A percentile compares a stretch with the other conserved stretches of the same genome.
Evolutionary conservation across 2,329 filamentous ascomycete genomes (phyloP).

Genomic region (Talaromyces sp.): DNA sequence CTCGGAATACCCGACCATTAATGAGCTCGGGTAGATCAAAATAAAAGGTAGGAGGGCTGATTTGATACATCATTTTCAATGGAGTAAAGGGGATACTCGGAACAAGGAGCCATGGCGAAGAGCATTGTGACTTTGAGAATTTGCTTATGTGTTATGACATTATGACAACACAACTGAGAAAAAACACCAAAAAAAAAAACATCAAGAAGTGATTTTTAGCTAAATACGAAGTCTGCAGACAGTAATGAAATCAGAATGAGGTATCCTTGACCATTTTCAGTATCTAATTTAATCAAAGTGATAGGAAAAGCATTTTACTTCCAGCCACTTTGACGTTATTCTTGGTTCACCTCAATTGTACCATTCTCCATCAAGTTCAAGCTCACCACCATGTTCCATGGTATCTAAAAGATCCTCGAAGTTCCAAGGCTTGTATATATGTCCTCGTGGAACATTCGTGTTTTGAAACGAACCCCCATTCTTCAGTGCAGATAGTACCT

Average conservation of each 20-base stretch:
- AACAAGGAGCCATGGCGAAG: not conserved
- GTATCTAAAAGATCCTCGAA: conserved; percentile 21
- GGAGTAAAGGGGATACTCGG: not conserved
- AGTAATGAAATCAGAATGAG: not conserved
- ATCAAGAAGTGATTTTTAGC: not conserved
- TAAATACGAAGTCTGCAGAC: not conserved
- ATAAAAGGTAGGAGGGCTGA: no score
- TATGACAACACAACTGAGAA: not conserved
- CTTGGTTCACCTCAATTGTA: not conserved
- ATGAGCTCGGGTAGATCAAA: not conserved
- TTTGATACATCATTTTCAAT: not conserved
- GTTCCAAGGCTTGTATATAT: conserved; percentile 30
- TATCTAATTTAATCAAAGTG: no score
- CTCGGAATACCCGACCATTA: not conserved
- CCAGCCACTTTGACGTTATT: not conserved
- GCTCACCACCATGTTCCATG: conserved; percentile 7
- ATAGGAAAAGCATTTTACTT: not conserved
- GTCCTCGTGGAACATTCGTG: conserved; percentile 29
- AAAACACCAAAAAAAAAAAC: not conserved
- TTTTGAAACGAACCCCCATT: conserved; percentile 28
- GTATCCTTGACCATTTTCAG: not conserved
- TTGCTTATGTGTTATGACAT: not conserved
- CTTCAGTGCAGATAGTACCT: conserved; percentile 25
- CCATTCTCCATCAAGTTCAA: conserved; percentile 14
- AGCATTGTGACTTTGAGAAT: not conserved